Conservation (phyloP, 208 protist species). For the Vickermania spadyakhi region DNA sequence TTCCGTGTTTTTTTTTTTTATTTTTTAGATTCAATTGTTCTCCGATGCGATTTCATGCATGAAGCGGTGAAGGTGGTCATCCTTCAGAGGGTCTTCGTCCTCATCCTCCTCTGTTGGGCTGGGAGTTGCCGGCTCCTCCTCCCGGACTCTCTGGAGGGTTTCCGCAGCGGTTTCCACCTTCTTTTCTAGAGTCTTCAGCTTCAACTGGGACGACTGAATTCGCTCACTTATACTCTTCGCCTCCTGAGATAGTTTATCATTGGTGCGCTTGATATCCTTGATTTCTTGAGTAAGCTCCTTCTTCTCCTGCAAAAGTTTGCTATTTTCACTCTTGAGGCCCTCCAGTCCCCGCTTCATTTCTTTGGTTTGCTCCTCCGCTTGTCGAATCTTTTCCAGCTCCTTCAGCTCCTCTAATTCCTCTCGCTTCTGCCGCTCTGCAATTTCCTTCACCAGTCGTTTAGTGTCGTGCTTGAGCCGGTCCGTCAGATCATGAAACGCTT, state of each 20-base stretch:
- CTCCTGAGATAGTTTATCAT: conserved; percentile 44
- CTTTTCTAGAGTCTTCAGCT: conserved; percentile 43
- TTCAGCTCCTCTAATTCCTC: conserved; percentile 76
- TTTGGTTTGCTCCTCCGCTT: conserved; percentile 64
- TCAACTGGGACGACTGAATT: conserved; percentile 37
- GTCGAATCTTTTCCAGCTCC: conserved; percentile 62
- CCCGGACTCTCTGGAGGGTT: conserved; percentile 21
- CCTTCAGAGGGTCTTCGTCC: conserved; percentile 43
- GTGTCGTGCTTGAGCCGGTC: conserved; percentile 65
- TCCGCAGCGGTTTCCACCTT: conserved; percentile 37
- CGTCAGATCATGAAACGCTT: conserved; percentile 58
- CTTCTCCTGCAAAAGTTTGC: conserved; percentile 38
- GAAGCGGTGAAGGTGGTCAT: conserved; percentile 37
- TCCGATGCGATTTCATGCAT: conserved; percentile 45
- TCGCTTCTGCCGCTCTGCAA: conserved; percentile 56
- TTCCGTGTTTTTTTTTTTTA: too few relatives aligned
- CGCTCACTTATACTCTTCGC: conserved; percentile 38
- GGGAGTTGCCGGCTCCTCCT: conserved; percentile 33
- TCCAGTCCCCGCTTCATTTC: conserved; percentile 58
- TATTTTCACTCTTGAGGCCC: conserved; percentile 48
- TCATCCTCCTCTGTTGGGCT: conserved; percentile 29
- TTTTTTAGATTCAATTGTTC: conserved; percentile 22
- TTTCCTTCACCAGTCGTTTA: conserved; percentile 62
- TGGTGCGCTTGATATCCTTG: conserved; percentile 51
- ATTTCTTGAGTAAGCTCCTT: conserved; percentile 44